Conservation (phyloP, 2,329 filamentous ascomycete species). For the Trichophyton verrucosum region DNA sequence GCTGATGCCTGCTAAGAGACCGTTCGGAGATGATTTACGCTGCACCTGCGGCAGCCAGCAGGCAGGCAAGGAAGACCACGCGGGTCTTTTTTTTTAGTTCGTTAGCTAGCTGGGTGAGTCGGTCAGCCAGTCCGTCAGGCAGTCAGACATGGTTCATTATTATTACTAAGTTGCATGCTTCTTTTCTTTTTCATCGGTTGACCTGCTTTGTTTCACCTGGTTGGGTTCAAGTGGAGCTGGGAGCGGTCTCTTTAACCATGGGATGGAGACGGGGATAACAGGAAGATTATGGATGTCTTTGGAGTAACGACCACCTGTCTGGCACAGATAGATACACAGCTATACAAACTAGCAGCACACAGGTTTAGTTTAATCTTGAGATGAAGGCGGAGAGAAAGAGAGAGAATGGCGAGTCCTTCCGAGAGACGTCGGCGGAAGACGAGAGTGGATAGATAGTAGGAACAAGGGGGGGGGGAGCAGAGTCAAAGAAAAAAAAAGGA, state of each 20-base stretch:
- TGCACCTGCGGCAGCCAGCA: neutral
- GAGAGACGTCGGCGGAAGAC: neutral
- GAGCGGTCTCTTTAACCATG: no score
- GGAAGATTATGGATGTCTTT: neutral
- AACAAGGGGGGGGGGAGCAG: neutral
- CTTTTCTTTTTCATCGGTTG: no score
- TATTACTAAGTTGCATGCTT: no score
- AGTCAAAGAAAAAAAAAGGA: neutral
- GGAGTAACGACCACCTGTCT: no score
- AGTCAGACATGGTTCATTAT: no score
- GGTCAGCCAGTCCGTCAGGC: no score
- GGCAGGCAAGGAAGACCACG: neutral
- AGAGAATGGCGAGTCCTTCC: neutral
- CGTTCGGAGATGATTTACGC: neutral
- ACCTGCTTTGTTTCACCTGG: neutral
- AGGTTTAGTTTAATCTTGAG: neutral
- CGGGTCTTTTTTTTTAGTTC: neutral
- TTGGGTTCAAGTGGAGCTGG: neutral
- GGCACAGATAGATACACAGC: no score
- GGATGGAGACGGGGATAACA: neutral
- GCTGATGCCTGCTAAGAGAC: neutral
- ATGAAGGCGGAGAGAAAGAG: neutral
- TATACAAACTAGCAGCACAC: neutral
- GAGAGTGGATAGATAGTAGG: neutral
- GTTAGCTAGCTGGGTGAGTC: neutral